phyloP scores from a whole-genome alignment of 108 stramenopile species.

The Skeletonema grethae region DNA sequence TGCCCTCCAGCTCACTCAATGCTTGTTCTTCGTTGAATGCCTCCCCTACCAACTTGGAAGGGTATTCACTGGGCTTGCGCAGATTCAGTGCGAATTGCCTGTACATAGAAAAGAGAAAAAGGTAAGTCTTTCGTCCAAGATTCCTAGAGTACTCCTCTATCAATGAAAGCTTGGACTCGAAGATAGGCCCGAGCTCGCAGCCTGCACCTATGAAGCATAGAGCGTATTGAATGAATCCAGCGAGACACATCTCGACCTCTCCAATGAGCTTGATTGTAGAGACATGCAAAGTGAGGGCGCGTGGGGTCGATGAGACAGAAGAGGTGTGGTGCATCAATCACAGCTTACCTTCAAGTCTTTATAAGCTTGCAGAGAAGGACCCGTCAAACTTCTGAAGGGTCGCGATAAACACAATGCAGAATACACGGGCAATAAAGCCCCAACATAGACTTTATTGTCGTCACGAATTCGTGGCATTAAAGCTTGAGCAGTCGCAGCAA shows the following conservation, averaged over 20 bases:
- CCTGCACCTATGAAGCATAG: conserved; percentile 17
- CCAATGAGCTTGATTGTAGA: conserved; percentile 5
- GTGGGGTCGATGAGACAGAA: too few species aligned
- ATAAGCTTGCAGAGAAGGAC: conserved; percentile 13
- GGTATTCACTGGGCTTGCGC: neutral
- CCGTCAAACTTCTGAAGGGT: conserved; percentile 13
- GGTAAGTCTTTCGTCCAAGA: neutral
- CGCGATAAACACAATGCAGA: conserved; percentile 10
- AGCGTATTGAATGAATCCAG: neutral
- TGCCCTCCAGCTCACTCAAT: conserved; percentile 2
- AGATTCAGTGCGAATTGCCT: conserved; percentile 10
- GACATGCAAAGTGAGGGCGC: neutral
- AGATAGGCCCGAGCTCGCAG: conserved; percentile 22
- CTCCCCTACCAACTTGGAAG: conserved; percentile 4
- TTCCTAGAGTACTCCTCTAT: conserved; percentile 20
- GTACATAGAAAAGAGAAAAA: neutral
- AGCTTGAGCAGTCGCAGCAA: neutral
- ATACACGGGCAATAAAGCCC: neutral
- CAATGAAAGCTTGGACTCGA: conserved; percentile 27
- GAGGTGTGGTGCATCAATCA: too few species aligned
- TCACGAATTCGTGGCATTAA: neutral
- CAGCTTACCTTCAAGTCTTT: conserved; percentile 1
- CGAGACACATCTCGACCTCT: conserved; percentile 24
- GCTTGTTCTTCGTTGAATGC: conserved; percentile 8
- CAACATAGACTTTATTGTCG: conserved; percentile 2